A percentile compares a stretch with the other conserved stretches of the same genome.
Evolutionary conservation across 495 filamentous ascomycete species (phyloP).

Genomic region (Thermochaetoides thermophila): DNA sequence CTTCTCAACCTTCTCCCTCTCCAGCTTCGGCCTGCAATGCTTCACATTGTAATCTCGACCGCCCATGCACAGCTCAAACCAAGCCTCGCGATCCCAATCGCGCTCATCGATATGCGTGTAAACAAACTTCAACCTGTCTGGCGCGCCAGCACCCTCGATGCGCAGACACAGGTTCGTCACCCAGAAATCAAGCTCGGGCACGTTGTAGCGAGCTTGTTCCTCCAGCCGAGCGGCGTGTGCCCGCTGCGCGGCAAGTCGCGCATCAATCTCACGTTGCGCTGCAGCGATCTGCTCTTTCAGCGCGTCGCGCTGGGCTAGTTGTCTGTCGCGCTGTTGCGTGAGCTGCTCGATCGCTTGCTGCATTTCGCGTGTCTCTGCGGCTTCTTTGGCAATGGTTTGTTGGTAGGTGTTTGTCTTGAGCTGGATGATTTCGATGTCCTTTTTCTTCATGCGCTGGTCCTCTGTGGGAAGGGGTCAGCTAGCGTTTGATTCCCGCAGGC

Average conservation of each 20-base stretch:
- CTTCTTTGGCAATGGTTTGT: conserved; percentile 72
- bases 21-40: conserved; percentile 63
- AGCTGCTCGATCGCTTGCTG: conserved; percentile 64
- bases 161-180: conserved; percentile 73
- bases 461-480: conserved; percentile 36
- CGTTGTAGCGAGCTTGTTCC: conserved; percentile 67
- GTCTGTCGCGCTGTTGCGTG: conserved; percentile 58
- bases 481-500: conserved; percentile 1
- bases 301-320: conserved; percentile 53
- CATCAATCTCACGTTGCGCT: conserved; percentile 52
- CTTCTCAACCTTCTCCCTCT: conserved; percentile 53
- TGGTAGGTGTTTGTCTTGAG: conserved; percentile 63
- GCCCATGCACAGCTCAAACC: conserved; percentile 78
- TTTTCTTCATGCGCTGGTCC: conserved; percentile 76
- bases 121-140: conserved; percentile 79
- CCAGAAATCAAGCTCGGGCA: conserved; percentile 92
- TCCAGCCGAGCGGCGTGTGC: conserved; percentile 48
- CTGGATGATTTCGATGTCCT: conserved; percentile 70
- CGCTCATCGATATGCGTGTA: conserved; percentile 79
- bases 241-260: conserved; percentile 34
- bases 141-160: conserved; percentile 76
- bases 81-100: conserved; percentile 79
- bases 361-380: conserved; percentile 77
- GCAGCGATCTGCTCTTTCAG: conserved; percentile 66
- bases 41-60: conserved; percentile 72